Evolutionary conservation across 805 yeast species (phyloP).

Genomic region (Saccharomycopsis capsularis): DNA sequence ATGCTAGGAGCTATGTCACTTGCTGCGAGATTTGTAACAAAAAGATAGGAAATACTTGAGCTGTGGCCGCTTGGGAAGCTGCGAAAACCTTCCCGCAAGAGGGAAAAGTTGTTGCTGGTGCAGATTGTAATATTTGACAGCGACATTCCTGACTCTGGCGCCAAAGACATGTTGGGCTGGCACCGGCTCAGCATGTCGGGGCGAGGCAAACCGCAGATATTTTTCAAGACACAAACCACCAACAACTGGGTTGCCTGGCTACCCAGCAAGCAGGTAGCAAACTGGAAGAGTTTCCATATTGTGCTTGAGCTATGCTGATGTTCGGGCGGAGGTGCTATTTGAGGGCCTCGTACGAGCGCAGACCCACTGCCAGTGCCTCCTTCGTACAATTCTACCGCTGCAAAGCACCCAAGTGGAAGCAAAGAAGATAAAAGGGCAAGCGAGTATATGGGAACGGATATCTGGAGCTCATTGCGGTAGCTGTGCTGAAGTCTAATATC

Average conservation of each 20-base stretch:
- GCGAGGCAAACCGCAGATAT: conserved; percentile 15
- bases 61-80: conserved; percentile 12
- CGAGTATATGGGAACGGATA: conserved; percentile 1
- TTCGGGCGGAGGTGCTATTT: not conserved
- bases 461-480: conserved; percentile 1
- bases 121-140: conserved; percentile 6
- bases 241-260: conserved; percentile 7
- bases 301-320: not conserved
- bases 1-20: too few relatives aligned
- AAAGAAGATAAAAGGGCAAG: not conserved
- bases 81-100: conserved; percentile 14
- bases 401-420: not conserved
- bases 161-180: not conserved
- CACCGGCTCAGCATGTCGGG: conserved; percentile 15
- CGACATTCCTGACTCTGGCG: not conserved
- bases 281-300: not conserved
- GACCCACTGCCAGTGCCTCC: conserved; percentile 2
- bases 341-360: too few relatives aligned
- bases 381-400: not conserved
- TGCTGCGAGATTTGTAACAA: too few relatives aligned
- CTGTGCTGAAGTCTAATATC: conserved; percentile 1
- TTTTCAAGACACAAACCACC: conserved; percentile 16
- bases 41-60: conserved; percentile 2
- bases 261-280: conserved; percentile 2
- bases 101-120: not conserved